These are phyloP conservation scores for Scenedesmus sp. DNA, from an alignment of 163 green algal species.

Conservation along the genomic window DNA sequence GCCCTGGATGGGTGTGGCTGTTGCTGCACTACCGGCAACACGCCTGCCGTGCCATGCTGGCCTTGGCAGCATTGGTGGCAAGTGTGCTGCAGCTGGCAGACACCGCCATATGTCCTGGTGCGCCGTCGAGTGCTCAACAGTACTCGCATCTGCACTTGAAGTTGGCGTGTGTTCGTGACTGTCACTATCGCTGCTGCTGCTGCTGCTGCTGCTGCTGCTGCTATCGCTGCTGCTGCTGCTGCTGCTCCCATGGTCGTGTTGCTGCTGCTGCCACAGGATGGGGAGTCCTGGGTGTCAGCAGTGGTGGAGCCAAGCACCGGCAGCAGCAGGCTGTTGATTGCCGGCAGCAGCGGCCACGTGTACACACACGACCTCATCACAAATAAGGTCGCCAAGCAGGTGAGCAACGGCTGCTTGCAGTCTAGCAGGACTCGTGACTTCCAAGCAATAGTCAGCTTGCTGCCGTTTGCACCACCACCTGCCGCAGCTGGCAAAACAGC, in stretches of 20 bases:
- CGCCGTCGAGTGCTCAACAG: too few relatives aligned
- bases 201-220: neutral
- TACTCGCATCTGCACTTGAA: too few relatives aligned
- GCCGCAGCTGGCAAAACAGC: neutral
- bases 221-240: slow-evolving; percentile 3
- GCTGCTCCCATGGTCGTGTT: neutral
- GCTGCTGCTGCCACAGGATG: slow-evolving; percentile 1
- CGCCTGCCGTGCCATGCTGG: too few relatives aligned
- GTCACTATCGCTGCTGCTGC: neutral
- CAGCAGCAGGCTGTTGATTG: slow-evolving; percentile 47
- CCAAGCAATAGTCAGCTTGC: too few relatives aligned
- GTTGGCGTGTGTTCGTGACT: too few relatives aligned
- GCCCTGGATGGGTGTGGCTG: too few relatives aligned
- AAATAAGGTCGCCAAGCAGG: slow-evolving; percentile 33
- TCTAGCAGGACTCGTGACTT: too few relatives aligned
- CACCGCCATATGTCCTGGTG: too few relatives aligned
- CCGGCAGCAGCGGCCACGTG: slow-evolving; percentile 30
- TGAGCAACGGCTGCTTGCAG: neutral
- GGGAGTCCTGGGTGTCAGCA: slow-evolving; percentile 25
- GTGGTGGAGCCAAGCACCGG: slow-evolving; percentile 47
- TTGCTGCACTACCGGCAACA: too few relatives aligned
- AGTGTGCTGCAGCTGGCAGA: too few relatives aligned
- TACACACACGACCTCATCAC: slow-evolving; percentile 45
- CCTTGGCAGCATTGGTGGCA: too few relatives aligned
- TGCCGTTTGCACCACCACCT: too few relatives aligned